These are phyloP conservation scores for Ophiostoma montium DNA, from an alignment of 2,329 filamentous ascomycete genomes.

Conservation along the genomic window DNA sequence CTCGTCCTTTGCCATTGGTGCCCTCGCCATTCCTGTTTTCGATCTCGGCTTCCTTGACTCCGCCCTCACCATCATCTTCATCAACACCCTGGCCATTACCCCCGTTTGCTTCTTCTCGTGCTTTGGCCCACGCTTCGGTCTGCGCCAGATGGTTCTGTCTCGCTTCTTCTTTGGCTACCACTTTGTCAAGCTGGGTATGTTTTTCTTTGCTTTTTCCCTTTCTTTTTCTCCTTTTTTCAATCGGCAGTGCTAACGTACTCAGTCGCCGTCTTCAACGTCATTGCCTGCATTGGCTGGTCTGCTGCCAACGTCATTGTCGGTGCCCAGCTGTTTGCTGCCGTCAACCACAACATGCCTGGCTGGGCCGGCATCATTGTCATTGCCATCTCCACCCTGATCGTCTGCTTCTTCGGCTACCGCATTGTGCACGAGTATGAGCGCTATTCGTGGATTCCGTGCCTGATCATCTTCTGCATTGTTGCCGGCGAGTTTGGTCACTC, in stretches of 20 bases:
- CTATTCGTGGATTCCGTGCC: constrained; percentile 55
- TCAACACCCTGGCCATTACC: constrained; percentile 52
- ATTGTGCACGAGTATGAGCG: constrained; percentile 66
- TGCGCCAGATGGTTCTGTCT: constrained; percentile 47
- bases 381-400: constrained; percentile 48
- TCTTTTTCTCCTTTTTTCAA: not conserved
- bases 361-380: constrained; percentile 65
- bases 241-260: constrained; percentile 2
- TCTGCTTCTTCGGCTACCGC: constrained; percentile 64
- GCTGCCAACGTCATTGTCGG: constrained; percentile 69
- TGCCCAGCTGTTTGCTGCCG: constrained; percentile 60
- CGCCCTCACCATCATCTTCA: constrained; percentile 56
- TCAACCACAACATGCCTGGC: constrained; percentile 55
- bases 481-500: constrained; percentile 27
- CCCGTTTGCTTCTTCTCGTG: constrained; percentile 43
- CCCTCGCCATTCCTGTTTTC: constrained; percentile 55
- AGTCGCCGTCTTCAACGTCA: constrained; percentile 56
- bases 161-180: constrained; percentile 46
- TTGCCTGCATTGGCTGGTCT: constrained; percentile 62
- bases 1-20: constrained; percentile 61
- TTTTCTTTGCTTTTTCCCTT: not conserved
- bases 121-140: constrained; percentile 40
- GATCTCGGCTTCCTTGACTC: constrained; percentile 58
- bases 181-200: constrained; percentile 51
- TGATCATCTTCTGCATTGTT: constrained; percentile 37